A percentile compares a stretch with the other conserved stretches of the same genome.
Conservation (phyloP, 768 basidiomycete genomes). For the Suillus placidus region DNA sequence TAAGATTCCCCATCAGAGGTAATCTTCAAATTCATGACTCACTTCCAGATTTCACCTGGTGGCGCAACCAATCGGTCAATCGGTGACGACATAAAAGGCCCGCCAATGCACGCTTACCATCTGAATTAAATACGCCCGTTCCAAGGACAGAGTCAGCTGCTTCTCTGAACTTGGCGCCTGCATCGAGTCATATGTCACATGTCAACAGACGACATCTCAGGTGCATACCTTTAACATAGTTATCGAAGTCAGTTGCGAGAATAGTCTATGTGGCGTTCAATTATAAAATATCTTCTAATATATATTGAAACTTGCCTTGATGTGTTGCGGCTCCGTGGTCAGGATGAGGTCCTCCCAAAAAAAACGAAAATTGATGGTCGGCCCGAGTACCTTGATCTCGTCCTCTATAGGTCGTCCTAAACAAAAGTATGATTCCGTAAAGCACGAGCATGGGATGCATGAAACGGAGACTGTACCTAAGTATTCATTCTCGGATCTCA, state of each 20-base stretch:
- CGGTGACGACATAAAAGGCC: background rate
- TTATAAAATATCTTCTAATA: background rate
- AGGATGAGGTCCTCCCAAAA: constrained; percentile 53
- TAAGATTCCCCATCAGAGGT: background rate
- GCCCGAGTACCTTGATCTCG: constrained; percentile 28
- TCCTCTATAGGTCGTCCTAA: constrained; percentile 30
- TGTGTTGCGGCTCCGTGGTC: constrained; percentile 52
- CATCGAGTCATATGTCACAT: background rate
- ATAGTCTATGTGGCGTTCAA: constrained; percentile 33
- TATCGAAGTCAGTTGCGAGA: constrained; percentile 45
- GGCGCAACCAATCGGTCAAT: constrained; percentile 7
- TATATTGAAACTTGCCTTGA: constrained; percentile 32
- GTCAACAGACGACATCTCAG: background rate
- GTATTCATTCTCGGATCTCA: constrained; percentile 33
- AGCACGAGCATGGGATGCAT: background rate
- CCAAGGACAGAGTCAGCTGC: constrained; percentile 43
- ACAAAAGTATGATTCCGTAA: background rate
- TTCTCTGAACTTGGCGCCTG: constrained; percentile 37
- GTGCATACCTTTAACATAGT: constrained; percentile 45
- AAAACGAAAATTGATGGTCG: constrained; percentile 44
- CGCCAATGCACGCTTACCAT: constrained; percentile 36
- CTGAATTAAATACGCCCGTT: constrained; percentile 59
- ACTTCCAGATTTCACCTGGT: constrained; percentile 75
- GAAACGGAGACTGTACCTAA: constrained; percentile 29
- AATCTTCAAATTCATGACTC: constrained; percentile 16